Base-by-base conservation (phyloP, 2,329 filamentous ascomycete species). In the Pseudogymnoascus sp. region DNA sequence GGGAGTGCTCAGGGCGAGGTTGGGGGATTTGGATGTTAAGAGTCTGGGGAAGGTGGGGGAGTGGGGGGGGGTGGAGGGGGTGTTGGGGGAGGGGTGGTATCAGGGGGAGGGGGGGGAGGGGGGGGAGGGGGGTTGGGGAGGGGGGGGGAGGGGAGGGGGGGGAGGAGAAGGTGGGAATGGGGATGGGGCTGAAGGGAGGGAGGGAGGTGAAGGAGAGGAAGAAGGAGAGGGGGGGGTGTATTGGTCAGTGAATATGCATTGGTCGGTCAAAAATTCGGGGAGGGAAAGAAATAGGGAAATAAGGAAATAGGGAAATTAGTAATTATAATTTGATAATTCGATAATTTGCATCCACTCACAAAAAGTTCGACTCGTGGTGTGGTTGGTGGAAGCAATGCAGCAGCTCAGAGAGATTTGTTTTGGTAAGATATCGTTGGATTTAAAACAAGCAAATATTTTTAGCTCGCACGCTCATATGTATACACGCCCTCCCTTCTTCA, bases 1-100 rank as follows among this genome's bases (percentile, higher is more conserved):
- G 2, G 31, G 23, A 5, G 21, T 6, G 14, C 4, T 28, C 5
- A 47, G 18, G 14, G 60, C 33, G 16, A 33, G 87, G 62, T 79
- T 94, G 8, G 89, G 87, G 1, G 90, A 94, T 71, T 80, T 93
- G 47, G 90, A 94, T 74, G 81, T 89, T 70, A 94, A 94, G 77
- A 87, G 86, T 63, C 80, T 82, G 7, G 76, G 76, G 0, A 92
- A 93, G 73, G 78, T 85, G 63, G 78, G 78, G 50, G 87, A 89
- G 70, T 94, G 90, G 90, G 79, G 79, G 65, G 75, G 77, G 14
- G 80, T 82, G 50, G 90, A 94, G 74, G 74, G 75, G 61, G 77
- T 80, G 23, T 76, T 93, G 63, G 76, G 83, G 1, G 84, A 81
- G 11, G 89, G 88, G 14, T 93, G 87, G 80, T 93, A 94, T 71